A percentile compares a stretch with the other conserved stretches of the same genome.
Conservation (phyloP, 257 asterid genomes). For the Anisodus acutangulus region DNA sequence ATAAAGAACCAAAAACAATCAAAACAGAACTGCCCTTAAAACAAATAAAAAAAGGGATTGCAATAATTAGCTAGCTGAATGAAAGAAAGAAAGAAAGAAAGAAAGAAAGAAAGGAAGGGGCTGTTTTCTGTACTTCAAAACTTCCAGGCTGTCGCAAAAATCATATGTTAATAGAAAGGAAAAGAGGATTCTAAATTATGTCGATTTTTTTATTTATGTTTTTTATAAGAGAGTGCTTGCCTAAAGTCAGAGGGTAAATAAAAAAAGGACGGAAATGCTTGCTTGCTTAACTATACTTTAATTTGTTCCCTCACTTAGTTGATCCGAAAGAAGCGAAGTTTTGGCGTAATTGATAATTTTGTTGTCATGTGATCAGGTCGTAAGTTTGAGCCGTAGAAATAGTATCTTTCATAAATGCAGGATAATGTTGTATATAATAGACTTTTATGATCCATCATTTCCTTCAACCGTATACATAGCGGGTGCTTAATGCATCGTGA, state of each 20-base stretch:
- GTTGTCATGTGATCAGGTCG: too few relatives aligned
- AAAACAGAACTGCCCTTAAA: not conserved
- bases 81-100: too few relatives aligned
- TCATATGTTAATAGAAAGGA: not conserved
- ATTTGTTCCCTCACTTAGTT: not conserved
- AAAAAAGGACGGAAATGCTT: not conserved
- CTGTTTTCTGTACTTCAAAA: not conserved
- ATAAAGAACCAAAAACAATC: not conserved
- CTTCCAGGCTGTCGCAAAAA: not conserved
- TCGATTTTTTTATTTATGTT: not conserved
- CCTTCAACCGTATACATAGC: too few relatives aligned
- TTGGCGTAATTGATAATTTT: too few relatives aligned
- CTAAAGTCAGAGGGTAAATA: too few relatives aligned
- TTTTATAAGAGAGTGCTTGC: not conserved
- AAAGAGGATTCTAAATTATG: not conserved
- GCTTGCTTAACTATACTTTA: not conserved
- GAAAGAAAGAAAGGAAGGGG: too few relatives aligned
- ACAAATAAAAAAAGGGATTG: not conserved
- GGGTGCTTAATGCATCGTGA: too few relatives aligned
- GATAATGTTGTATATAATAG: too few relatives aligned
- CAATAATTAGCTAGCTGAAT: not conserved
- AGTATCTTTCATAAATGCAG: too few relatives aligned
- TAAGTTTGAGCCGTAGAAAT: too few relatives aligned
- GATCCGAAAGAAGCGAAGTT: too few relatives aligned
- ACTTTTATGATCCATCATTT: too few relatives aligned